phyloP scores from a whole-genome alignment of 805 yeast genomes.

The Cyberlindnera japonica region DNA sequence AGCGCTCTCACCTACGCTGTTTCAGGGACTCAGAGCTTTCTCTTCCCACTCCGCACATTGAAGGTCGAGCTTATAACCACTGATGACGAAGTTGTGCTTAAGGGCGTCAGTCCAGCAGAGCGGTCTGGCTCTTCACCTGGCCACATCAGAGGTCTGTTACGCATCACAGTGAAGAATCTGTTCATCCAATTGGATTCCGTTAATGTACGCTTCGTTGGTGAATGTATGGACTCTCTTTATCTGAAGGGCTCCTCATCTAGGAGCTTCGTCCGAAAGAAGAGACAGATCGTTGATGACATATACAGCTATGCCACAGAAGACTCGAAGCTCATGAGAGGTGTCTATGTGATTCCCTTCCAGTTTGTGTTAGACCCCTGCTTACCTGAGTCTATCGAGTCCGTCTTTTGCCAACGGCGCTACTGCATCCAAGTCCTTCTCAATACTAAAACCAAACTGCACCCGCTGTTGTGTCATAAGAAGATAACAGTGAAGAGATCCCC shows the following conservation, averaged over 20 bases:
- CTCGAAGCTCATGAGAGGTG: constrained; percentile 14
- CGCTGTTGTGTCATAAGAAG: not conserved
- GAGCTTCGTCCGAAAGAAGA: constrained; percentile 2
- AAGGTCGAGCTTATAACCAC: constrained; percentile 8
- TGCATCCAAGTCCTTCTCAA: constrained; percentile 13
- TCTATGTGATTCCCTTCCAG: constrained; percentile 23
- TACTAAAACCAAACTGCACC: not conserved
- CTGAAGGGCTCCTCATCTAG: not conserved
- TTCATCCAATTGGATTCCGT: constrained; percentile 11
- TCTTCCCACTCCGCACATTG: constrained; percentile 6
- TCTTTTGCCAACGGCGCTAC: constrained; percentile 18
- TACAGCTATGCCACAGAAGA: constrained; percentile 9
- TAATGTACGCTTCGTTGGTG: constrained; percentile 17
- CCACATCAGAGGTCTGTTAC: constrained; percentile 15
- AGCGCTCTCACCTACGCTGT: constrained; percentile 1
- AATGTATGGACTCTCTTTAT: constrained; percentile 9
- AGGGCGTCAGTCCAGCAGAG: constrained; percentile 20
- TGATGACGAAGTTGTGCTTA: constrained; percentile 17
- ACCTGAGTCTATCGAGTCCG: constrained; percentile 17
- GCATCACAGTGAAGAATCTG: constrained; percentile 10
- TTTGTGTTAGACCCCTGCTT: constrained; percentile 19
- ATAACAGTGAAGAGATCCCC: constrained; percentile 19
- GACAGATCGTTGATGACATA: constrained; percentile 14
- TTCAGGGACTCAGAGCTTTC: constrained; percentile 1
- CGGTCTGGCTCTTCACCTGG: constrained; percentile 11